Base-by-base conservation (phyloP, 2,329 filamentous ascomycete genomes). In the Trichophyton equinum region DNA sequence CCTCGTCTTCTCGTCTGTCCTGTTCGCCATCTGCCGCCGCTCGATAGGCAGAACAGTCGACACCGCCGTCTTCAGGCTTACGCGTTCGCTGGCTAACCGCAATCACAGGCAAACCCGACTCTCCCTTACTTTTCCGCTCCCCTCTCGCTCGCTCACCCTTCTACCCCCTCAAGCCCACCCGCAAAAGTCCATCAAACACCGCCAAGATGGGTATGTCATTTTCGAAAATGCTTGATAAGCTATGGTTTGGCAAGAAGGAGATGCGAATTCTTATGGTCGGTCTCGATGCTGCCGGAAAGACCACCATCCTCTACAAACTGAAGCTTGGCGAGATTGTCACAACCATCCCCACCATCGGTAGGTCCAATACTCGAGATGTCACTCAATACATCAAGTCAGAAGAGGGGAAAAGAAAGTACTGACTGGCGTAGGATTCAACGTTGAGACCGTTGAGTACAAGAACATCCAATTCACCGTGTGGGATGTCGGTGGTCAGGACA, bases 201-300 rank as follows among this genome's bases (percentile, higher is more conserved):
- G 71, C 73, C 74, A 91, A 78, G 79, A 99, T 99, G 94, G 94
- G 94, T 95, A 84, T 97, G 78, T 85, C 88, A 75, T 90, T 97
- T 81, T 97, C 91, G 73, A 96, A 94, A 85, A 78, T 97, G 75
- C 94, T 97, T 78, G 89, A 95, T 76, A 86, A 87, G 81, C 85
- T 97, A 78, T 96, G 90, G 87, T 42, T 42, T 30, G 91, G 92
- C 74, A 96, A 96, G 88, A 97, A 97, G 87, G 94, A 99, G 86
- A 99, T 99, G 94, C 87, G 94, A 83, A 96, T 99, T 82, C 79
- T 99, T 79, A 99, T 99, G 94, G 91, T 99, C 72, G 94, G 94
- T 85, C 86, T 99, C 73, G 94, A 99, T 79, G 94, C 94, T 73
- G 94, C 94, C 77, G 94, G 94, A 88, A 99, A 99, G 85, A 99